These are phyloP conservation scores for Rickenella mellea DNA, from an alignment of 768 basidiomycete species.

Conservation along the genomic window DNA sequence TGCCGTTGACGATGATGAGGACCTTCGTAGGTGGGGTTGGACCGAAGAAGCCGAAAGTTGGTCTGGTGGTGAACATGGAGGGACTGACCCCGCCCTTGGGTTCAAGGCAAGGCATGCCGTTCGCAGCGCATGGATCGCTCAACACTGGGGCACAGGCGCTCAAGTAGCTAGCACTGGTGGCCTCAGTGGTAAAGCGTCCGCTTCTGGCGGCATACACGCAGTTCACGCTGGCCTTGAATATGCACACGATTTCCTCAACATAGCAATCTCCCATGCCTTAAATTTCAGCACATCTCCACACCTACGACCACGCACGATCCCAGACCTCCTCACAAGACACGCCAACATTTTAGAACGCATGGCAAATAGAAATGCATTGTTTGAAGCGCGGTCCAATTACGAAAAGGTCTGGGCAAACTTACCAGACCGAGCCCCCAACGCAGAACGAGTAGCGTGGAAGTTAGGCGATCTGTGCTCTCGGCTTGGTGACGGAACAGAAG, in stretches of 20 bases:
- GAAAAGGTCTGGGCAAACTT: constrained; percentile 47
- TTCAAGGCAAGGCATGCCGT: constrained; percentile 50
- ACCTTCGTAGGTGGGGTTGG: constrained; percentile 58
- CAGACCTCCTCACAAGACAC: constrained; percentile 45
- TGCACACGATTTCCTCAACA: constrained; percentile 43
- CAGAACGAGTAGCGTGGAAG: constrained; percentile 52
- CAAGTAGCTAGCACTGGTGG: constrained; percentile 27
- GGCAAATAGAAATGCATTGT: constrained; percentile 38
- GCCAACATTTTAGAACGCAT: constrained; percentile 53
- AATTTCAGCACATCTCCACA: constrained; percentile 25
- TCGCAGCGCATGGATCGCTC: constrained; percentile 65
- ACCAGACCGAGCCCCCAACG: constrained; percentile 27
- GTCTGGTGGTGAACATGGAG: constrained; percentile 41
- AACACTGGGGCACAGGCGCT: constrained; percentile 50
- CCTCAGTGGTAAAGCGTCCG: constrained; percentile 19
- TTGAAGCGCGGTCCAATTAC: constrained; percentile 47
- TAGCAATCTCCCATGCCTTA: constrained; percentile 25
- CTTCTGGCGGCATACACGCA: constrained; percentile 28
- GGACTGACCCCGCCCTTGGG: constrained; percentile 67
- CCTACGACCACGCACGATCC: constrained; percentile 40
- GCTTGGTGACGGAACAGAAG: constrained; percentile 42
- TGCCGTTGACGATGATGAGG: constrained; percentile 38
- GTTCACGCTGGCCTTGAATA: constrained; percentile 47
- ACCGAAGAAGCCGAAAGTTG: constrained; percentile 51
- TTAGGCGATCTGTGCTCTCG: constrained; percentile 57